Percentiles rank a stretch among this genome's conserved stretches.
These are phyloP conservation scores for Rhizopogon rudus DNA, from an alignment of 768 basidiomycete genomes.

Conservation along the genomic window DNA sequence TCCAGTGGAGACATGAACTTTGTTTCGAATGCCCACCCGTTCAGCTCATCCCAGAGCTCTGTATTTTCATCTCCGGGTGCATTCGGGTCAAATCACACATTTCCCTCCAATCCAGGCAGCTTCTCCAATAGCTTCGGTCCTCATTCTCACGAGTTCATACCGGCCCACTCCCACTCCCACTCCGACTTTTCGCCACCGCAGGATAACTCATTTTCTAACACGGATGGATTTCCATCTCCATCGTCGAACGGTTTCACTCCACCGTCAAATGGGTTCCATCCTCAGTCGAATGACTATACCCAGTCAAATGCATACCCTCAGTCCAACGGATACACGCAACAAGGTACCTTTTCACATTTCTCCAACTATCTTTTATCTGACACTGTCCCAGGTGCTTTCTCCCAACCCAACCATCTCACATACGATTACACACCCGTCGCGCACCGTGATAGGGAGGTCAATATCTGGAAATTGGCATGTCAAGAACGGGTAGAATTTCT, in stretches of 20 bases:
- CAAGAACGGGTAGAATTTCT: conserved; percentile 30
- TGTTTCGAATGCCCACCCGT: background rate
- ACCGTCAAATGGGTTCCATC: background rate
- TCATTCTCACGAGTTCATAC: background rate
- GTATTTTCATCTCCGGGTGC: background rate
- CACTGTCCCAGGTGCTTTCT: background rate
- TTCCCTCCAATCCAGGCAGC: background rate
- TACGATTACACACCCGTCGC: conserved; percentile 15
- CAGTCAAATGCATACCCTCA: background rate
- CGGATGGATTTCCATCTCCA: background rate
- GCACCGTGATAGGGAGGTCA: conserved; percentile 29
- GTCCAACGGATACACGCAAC: background rate
- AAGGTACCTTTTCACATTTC: background rate
- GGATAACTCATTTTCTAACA: background rate
- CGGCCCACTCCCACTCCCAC: background rate
- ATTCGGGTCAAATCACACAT: background rate
- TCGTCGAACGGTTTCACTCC: too few relatives aligned
- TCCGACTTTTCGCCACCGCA: background rate
- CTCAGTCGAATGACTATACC: background rate
- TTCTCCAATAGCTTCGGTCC: background rate
- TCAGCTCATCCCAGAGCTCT: background rate
- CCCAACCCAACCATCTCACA: background rate
- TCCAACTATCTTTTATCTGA: background rate
- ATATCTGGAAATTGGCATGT: conserved; percentile 30
- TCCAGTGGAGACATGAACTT: background rate